Percentiles rank a stretch among this genome's conserved stretches.
These are phyloP conservation scores for Arabis hirsuta DNA, from an alignment of 345 rosid species.

Conservation along the genomic window DNA sequence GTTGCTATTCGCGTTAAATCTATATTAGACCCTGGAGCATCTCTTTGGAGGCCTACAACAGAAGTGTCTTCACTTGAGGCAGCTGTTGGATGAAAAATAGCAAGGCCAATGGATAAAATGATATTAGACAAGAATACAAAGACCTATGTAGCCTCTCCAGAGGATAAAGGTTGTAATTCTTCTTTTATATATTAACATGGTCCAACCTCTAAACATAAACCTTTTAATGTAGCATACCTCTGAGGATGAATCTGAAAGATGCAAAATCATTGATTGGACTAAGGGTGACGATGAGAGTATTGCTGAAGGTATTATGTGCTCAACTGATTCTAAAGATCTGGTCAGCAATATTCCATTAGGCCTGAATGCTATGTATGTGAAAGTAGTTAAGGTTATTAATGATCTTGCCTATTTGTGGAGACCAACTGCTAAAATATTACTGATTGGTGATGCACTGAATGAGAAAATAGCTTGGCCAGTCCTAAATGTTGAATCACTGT, in stretches of 20 bases:
- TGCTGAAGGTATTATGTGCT: background rate
- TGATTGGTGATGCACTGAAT: slow-evolving; percentile 1
- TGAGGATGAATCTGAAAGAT: background rate
- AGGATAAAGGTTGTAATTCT: too few species aligned
- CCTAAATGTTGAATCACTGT: background rate
- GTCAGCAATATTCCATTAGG: slow-evolving; percentile 4
- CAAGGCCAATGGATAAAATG: slow-evolving; percentile 13
- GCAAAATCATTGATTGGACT: background rate
- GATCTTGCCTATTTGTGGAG: background rate
- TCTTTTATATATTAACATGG: too few species aligned
- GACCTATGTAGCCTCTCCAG: too few species aligned
- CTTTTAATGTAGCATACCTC: background rate
- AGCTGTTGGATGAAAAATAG: slow-evolving; percentile 5
- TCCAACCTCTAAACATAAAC: background rate
- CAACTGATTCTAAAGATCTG: background rate
- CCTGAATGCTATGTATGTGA: background rate
- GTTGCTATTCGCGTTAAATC: too few species aligned
- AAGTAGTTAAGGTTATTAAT: background rate
- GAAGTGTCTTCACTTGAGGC: background rate
- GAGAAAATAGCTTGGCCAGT: slow-evolving; percentile 2
- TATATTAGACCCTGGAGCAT: too few species aligned
- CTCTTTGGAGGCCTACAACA: too few species aligned
- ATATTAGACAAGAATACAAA: background rate
- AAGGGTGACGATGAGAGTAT: slow-evolving; percentile 1
- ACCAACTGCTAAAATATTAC: background rate